These are phyloP conservation scores for Hysterium pulicare DNA, from an alignment of 2,329 filamentous ascomycete genomes.

Conservation along the genomic window DNA sequence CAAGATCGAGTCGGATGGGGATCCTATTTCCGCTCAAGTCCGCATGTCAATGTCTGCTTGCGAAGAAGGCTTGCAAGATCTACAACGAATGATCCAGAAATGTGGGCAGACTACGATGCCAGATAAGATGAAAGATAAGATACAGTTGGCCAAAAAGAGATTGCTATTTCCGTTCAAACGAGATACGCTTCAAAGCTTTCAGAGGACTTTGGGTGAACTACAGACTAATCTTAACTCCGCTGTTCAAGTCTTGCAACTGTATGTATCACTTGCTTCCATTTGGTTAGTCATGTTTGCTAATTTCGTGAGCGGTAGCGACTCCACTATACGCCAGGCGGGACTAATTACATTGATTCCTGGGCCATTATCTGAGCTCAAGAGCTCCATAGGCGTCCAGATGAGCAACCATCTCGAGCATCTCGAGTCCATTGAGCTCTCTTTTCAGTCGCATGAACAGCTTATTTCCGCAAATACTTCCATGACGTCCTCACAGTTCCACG, in stretches of 20 bases:
- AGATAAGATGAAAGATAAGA: not conserved
- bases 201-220: not conserved
- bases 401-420: too few relatives aligned
- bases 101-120: not conserved
- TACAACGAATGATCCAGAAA: not conserved
- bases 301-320: not conserved
- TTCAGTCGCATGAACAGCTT: too few relatives aligned
- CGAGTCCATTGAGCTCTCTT: too few relatives aligned
- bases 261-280: not conserved
- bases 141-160: not conserved
- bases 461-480: too few relatives aligned
- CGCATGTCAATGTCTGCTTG: not conserved
- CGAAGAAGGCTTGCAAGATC: not conserved
- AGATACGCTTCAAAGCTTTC: not conserved
- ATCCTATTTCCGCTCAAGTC: not conserved
- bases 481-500: too few relatives aligned
- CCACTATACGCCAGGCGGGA: not conserved
- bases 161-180: not conserved
- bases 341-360: not conserved
- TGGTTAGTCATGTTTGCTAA: not conserved
- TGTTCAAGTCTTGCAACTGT: not conserved
- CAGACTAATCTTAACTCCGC: not conserved
- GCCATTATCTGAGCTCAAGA: not conserved
- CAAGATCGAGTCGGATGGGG: not conserved
- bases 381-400: not conserved